These are phyloP conservation scores for Persicaria maculosa DNA, from an alignment of 148 eudicot species.

Conservation along the genomic window DNA sequence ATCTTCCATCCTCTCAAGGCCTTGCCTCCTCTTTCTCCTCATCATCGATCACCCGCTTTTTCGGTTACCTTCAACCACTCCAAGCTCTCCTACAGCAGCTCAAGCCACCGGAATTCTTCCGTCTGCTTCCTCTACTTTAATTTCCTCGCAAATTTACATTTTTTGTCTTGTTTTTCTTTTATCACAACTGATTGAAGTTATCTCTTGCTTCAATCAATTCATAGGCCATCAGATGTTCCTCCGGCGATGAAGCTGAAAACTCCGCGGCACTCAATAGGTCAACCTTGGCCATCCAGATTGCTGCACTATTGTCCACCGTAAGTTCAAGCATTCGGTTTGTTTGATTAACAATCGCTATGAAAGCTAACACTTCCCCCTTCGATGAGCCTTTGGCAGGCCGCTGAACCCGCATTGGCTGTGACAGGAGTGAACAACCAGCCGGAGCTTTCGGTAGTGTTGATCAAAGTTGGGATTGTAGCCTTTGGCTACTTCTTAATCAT, in stretches of 20 bases:
- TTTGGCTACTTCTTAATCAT: slow-evolving; percentile 62
- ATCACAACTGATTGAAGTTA: neutral
- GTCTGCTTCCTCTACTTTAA: neutral
- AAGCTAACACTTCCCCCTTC: neutral
- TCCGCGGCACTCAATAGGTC: slow-evolving; percentile 12
- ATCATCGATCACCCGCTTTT: slow-evolving; percentile 16
- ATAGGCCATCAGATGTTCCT: slow-evolving; percentile 10
- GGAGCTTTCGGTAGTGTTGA: slow-evolving; percentile 36
- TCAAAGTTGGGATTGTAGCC: slow-evolving; percentile 48
- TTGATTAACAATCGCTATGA: neutral
- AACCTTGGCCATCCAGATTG: slow-evolving; percentile 39
- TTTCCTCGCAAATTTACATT: neutral
- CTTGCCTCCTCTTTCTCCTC: slow-evolving; percentile 45
- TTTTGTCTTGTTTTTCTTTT: neutral
- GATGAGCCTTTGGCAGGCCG: slow-evolving; percentile 30
- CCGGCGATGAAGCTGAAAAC: slow-evolving; percentile 2
- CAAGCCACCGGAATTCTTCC: slow-evolving; percentile 21
- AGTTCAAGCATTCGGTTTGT: slow-evolving; percentile 1
- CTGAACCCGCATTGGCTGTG: slow-evolving; percentile 64
- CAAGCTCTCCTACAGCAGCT: slow-evolving; percentile 16
- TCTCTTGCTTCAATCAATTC: neutral
- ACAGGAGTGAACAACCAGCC: slow-evolving; percentile 68
- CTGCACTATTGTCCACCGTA: slow-evolving; percentile 46
- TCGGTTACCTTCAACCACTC: slow-evolving; percentile 22
- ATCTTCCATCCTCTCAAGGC: slow-evolving; percentile 54